A percentile compares a stretch with the other conserved stretches of the same genome.
Evolutionary conservation across 352 stramenopile species (phyloP).

Genomic region (Phytophthora sansomeana): DNA sequence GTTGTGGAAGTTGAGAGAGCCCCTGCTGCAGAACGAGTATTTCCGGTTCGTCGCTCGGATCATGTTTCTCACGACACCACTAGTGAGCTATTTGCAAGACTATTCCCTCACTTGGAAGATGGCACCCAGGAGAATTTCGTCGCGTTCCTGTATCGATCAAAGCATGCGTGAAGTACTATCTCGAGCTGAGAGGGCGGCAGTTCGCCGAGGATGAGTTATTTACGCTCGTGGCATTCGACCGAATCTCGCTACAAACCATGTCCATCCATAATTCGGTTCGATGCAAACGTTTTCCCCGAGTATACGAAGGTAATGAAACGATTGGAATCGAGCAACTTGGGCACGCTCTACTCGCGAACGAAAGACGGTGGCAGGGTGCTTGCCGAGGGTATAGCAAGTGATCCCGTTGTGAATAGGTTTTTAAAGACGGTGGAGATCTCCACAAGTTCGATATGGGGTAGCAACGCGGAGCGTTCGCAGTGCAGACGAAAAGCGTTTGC

Average conservation of each 20-base stretch:
- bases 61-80: not conserved
- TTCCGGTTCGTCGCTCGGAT: not conserved
- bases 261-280: not conserved
- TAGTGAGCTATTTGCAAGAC: not conserved
- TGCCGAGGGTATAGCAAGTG: too few species aligned
- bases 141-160: not conserved
- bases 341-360: too few species aligned
- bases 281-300: not conserved
- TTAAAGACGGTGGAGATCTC: not conserved
- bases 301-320: not conserved
- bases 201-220: slow-evolving; percentile 1
- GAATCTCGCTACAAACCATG: not conserved
- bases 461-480: not conserved
- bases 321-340: too few species aligned
- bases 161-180: not conserved
- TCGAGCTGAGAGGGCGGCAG: not conserved
- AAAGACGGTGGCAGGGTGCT: too few species aligned
- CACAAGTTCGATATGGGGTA: not conserved
- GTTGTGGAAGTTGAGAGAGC: not conserved
- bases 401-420: not conserved
- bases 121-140: not conserved
- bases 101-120: not conserved
- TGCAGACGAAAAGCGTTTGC: not conserved
- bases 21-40: not conserved
- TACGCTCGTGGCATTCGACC: slow-evolving; percentile 1